Conservation (phyloP, 2,329 filamentous ascomycete genomes). For the Sarocladium kiliense region DNA sequence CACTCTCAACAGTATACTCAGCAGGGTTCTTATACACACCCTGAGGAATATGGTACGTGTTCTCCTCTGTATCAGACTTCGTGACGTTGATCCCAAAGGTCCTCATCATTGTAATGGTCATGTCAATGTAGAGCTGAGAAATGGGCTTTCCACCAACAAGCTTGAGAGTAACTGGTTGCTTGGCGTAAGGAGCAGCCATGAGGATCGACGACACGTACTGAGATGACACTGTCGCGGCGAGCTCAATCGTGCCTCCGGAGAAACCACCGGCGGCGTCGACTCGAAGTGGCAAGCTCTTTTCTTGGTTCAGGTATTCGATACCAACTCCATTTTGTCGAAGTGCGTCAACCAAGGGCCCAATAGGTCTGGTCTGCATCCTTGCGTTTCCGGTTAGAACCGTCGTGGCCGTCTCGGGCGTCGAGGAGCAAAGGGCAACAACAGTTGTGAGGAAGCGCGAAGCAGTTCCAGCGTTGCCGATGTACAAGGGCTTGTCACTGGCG, state of each 20-base stretch:
- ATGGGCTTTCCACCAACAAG: conserved; percentile 96
- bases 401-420: conserved; percentile 52
- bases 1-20: conserved; percentile 90
- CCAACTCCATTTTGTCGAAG: conserved; percentile 80
- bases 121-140: conserved; percentile 95
- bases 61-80: conserved; percentile 69
- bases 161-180: conserved; percentile 82
- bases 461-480: conserved; percentile 94
- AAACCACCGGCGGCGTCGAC: conserved; percentile 81
- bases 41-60: conserved; percentile 91
- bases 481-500: conserved; percentile 72
- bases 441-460: conserved; percentile 93
- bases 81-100: conserved; percentile 81
- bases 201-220: conserved; percentile 97
- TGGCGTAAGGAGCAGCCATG: conserved; percentile 96
- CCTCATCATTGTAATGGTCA: conserved; percentile 98
- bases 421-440: conserved; percentile 76
- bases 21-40: conserved; percentile 76
- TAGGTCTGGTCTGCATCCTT: conserved; percentile 93
- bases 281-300: conserved; percentile 77
- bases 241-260: conserved; percentile 79
- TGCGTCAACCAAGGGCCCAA: conserved; percentile 88
- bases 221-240: conserved; percentile 95
- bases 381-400: conserved; percentile 89
- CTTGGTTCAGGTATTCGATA: conserved; percentile 78